Conservation (phyloP, 2,329 filamentous ascomycete species). For the Fusarium papillatum region DNA sequence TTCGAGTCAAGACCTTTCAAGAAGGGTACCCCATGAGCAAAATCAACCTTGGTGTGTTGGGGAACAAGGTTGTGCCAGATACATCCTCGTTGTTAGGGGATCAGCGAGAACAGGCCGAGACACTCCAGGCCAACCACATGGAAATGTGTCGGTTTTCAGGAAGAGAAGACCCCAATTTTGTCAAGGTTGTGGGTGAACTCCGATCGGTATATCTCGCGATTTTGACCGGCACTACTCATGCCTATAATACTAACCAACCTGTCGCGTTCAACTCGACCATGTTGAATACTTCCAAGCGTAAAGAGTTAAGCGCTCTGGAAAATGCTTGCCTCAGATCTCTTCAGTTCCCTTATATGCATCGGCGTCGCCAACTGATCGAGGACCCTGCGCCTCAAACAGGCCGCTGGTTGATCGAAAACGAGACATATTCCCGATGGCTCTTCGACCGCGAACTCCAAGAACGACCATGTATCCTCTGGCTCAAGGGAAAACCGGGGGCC, state of each 20-base stretch:
- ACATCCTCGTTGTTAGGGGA: conserved; percentile 23
- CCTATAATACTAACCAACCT: not conserved
- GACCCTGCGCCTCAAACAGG: not conserved
- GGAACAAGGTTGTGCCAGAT: conserved; percentile 28
- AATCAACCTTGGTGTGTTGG: conserved; percentile 12
- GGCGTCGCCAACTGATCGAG: not conserved
- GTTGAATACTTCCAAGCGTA: not conserved
- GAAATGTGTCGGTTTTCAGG: conserved; percentile 18
- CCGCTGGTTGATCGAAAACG: not conserved
- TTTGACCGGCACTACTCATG: too few relatives aligned
- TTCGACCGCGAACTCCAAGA: not conserved
- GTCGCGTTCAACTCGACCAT: not conserved
- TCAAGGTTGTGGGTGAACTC: conserved; percentile 28
- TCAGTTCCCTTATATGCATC: not conserved
- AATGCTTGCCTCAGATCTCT: not conserved
- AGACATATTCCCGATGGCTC: not conserved
- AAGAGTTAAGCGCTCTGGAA: not conserved
- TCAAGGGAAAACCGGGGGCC: not conserved
- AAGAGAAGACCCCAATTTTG: conserved; percentile 13
- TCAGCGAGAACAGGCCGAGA: conserved; percentile 23
- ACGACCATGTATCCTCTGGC: not conserved
- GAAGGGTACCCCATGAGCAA: conserved; percentile 16
- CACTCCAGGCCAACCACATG: conserved; percentile 26
- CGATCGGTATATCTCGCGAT: not conserved
- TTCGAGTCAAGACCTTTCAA: conserved; percentile 35